phyloP scores from a whole-genome alignment of 2,329 filamentous ascomycete species.

The Alternaria angustiovoidea region DNA sequence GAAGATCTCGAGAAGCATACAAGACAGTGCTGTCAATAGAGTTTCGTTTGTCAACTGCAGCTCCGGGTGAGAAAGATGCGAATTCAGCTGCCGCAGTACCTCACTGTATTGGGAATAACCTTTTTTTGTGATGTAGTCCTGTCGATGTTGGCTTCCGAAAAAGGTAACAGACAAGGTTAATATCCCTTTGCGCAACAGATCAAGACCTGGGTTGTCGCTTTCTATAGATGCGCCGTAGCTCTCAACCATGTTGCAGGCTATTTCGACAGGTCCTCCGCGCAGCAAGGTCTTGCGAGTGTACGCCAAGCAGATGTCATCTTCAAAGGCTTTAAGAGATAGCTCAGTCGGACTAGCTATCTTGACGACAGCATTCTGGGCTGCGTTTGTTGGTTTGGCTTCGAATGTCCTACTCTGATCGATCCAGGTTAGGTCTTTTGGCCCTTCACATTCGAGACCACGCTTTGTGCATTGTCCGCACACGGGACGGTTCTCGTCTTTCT shows the following conservation, averaged over 20 bases:
- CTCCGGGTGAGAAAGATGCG: conserved; percentile 23
- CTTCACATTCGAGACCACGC: conserved; percentile 32
- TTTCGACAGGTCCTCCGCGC: conserved; percentile 34
- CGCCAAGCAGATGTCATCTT: conserved; percentile 36
- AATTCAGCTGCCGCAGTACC: conserved; percentile 36
- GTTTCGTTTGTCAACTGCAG: conserved; percentile 36
- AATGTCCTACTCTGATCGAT: conserved; percentile 25
- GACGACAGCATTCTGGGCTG: not conserved
- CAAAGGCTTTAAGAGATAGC: conserved; percentile 32
- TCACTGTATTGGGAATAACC: conserved; percentile 37
- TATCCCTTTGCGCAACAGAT: conserved; percentile 32
- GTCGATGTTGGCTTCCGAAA: conserved; percentile 37
- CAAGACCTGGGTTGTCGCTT: conserved; percentile 20
- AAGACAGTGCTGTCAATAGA: conserved; percentile 34
- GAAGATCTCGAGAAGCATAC: conserved; percentile 41
- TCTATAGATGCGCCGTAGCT: not conserved
- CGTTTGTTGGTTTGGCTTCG: not conserved
- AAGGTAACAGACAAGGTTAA: conserved; percentile 36
- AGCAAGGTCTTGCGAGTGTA: conserved; percentile 39
- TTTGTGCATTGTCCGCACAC: conserved; percentile 36
- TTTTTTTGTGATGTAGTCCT: conserved; percentile 24
- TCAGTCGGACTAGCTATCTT: conserved; percentile 6
- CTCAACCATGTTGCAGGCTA: conserved; percentile 36
- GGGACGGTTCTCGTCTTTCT: conserved; percentile 37
- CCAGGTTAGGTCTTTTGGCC: conserved; percentile 36